Base-by-base conservation (phyloP, 2,329 filamentous ascomycete genomes). In the Pseudogymnoascus sp. region DNA sequence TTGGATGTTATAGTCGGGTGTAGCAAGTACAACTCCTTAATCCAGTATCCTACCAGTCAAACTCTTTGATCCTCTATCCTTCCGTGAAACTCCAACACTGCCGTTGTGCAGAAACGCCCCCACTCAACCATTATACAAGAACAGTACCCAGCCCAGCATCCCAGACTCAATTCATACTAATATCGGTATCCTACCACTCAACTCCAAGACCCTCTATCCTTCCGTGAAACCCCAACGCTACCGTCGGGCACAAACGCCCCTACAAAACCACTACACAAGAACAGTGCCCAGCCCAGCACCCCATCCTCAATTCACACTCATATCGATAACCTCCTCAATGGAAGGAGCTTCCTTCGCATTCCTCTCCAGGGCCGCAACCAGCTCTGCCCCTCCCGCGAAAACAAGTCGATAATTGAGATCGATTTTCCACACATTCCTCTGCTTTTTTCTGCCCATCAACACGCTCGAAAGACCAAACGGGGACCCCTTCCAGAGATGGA, bases 1-100 rank as follows among this genome's bases (percentile, higher is more conserved):
- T 40, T 38, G 65, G 59, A 67, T 64, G 61, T 64, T 62, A 67
- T 60, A 60, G 22, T 37, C 16, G 50, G 46, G 31, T 38, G 31
- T 66, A 66, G 61, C 19, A 24, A 63, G 62, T 53, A 31, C 26
- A 31, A 31, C 6, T 2, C 31, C 7, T 4, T 33, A 31, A 33
- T 33, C 31, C 31, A 33, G 10, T 33, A 33, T 33, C 31, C 10
- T 7, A 33, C 7, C 31, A 11, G 8, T 11, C 2, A 11, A 33
- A 33, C 31, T 11, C 10, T 3, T 4, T 11, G 10, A 11, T 11
- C 31, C 10, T 33, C 8, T 11, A 43, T 43, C 40, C 40, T 19
- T 5, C 40, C 40, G 22, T 26, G 12, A 14, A 26, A 50, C 41
- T 50, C 22, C 41, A 50, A 26, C 6, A 3, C 41, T 50, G 5